A percentile compares a stretch with the other conserved stretches of the same genome.
Conservation (phyloP, 768 basidiomycete genomes). For the Russula sp. region DNA sequence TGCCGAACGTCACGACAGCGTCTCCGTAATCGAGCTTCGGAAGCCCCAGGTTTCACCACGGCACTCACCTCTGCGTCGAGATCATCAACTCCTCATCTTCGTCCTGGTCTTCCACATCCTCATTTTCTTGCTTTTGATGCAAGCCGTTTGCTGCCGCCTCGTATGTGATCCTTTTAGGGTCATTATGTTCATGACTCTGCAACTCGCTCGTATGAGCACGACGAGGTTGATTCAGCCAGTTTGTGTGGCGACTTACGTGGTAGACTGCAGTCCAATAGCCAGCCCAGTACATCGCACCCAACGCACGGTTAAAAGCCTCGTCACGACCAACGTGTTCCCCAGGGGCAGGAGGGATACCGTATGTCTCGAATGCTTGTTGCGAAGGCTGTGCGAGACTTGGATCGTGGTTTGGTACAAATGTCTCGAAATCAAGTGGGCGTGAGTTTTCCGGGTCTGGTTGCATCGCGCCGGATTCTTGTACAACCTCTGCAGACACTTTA, state of each 20-base stretch:
- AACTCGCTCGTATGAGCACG: neutral
- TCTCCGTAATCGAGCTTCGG: neutral
- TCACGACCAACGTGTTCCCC: constrained; percentile 49
- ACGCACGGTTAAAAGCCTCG: constrained; percentile 67
- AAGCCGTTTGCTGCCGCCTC: neutral
- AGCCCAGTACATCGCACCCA: constrained; percentile 79
- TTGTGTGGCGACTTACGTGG: constrained; percentile 39
- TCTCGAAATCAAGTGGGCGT: constrained; percentile 57
- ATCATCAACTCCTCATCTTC: constrained; percentile 22
- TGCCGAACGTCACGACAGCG: neutral
- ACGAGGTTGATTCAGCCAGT: neutral
- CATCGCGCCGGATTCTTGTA: neutral
- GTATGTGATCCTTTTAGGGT: constrained; percentile 12
- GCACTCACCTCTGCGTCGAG: constrained; percentile 24
- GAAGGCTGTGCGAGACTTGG: constrained; percentile 39
- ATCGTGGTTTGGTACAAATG: constrained; percentile 64
- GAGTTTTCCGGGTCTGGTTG: constrained; percentile 39
- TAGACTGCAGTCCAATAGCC: constrained; percentile 87
- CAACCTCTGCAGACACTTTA: constrained; percentile 12
- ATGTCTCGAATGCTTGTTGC: constrained; percentile 18
- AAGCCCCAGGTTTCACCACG: neutral
- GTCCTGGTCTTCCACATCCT: constrained; percentile 15
- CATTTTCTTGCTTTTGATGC: neutral
- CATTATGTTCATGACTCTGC: constrained; percentile 5
- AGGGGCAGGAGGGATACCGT: constrained; percentile 23